Evolutionary conservation across 148 eudicot species (phyloP).

Genomic region (Silene latifolia): DNA sequence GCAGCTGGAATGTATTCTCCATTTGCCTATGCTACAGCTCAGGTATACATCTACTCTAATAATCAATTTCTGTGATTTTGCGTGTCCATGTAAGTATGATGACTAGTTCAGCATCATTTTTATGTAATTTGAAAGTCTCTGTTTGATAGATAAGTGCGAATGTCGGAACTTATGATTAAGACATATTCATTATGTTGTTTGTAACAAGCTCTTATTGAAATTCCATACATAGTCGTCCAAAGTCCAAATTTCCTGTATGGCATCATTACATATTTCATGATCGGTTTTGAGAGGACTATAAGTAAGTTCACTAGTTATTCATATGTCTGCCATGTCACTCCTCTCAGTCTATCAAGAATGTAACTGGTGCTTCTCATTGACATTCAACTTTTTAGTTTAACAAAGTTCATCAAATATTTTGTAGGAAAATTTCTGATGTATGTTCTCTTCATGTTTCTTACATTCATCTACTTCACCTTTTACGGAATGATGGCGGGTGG

Average conservation of each 20-base stretch:
- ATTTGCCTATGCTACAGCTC: slow-evolving; percentile 75
- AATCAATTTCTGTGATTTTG: neutral
- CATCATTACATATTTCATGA: slow-evolving; percentile 79
- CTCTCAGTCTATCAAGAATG: too few species aligned
- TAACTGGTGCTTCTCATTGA: too few species aligned
- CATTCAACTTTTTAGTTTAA: neutral
- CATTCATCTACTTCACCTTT: slow-evolving; percentile 82
- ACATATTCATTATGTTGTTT: slow-evolving; percentile 5
- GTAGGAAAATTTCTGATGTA: slow-evolving; percentile 74
- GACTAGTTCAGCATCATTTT: too few species aligned
- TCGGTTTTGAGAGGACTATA: slow-evolving; percentile 58
- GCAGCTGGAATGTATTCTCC: slow-evolving; percentile 97
- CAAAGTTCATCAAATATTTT: slow-evolving; percentile 16
- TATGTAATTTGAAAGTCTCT: too few species aligned
- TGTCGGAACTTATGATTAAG: neutral
- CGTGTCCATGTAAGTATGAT: neutral
- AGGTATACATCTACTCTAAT: slow-evolving; percentile 40
- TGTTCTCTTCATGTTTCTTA: slow-evolving; percentile 70
- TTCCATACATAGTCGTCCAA: slow-evolving; percentile 67
- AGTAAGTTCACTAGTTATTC: slow-evolving; percentile 36
- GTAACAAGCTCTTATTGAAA: slow-evolving; percentile 70
- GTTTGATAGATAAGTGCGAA: too few species aligned
- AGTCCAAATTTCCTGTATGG: slow-evolving; percentile 62
- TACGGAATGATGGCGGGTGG: slow-evolving; percentile 95
- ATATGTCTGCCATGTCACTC: neutral